Evolutionary conservation across 768 basidiomycete species (phyloP).

Genomic region (Phlegmacium glaucopus): DNA sequence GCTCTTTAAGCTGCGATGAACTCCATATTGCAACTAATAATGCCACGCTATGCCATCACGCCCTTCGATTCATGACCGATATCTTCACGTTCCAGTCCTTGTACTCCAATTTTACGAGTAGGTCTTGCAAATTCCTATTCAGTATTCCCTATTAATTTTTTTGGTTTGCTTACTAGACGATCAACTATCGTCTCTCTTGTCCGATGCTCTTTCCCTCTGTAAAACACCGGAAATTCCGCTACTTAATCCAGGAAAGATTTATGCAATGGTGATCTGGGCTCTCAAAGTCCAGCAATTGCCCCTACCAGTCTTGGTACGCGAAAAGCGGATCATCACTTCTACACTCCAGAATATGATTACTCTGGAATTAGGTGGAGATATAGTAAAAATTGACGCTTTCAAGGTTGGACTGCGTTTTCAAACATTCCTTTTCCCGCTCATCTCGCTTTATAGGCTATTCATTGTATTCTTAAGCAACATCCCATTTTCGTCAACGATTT

Average conservation of each 20-base stretch:
- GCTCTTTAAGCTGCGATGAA: constrained; percentile 28
- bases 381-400: constrained; percentile 31
- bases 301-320: constrained; percentile 28
- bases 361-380: constrained; percentile 23
- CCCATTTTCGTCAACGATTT: constrained; percentile 51
- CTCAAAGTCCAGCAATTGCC: constrained; percentile 50
- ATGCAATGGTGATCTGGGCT: constrained; percentile 46
- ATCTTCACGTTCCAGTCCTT: constrained; percentile 48
- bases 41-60: constrained; percentile 47
- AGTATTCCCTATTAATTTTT: neutral
- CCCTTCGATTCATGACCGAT: constrained; percentile 47
- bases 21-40: constrained; percentile 38
- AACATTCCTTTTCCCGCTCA: neutral
- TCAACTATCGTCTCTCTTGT: constrained; percentile 42
- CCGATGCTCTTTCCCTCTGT: constrained; percentile 42
- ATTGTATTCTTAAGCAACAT: constrained; percentile 33
- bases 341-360: constrained; percentile 36
- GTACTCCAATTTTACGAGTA: constrained; percentile 47
- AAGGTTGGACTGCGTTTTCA: constrained; percentile 20
- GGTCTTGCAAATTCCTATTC: constrained; percentile 14
- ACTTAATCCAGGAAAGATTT: constrained; percentile 40
- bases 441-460: constrained; percentile 26
- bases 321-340: constrained; percentile 26
- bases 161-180: constrained; percentile 28
- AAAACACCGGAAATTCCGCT: constrained; percentile 29